Evolutionary conservation across 148 eudicot species (phyloP), one percentile per base, ranked within the genome.

Genomic region (Chenopodium album): DNA sequence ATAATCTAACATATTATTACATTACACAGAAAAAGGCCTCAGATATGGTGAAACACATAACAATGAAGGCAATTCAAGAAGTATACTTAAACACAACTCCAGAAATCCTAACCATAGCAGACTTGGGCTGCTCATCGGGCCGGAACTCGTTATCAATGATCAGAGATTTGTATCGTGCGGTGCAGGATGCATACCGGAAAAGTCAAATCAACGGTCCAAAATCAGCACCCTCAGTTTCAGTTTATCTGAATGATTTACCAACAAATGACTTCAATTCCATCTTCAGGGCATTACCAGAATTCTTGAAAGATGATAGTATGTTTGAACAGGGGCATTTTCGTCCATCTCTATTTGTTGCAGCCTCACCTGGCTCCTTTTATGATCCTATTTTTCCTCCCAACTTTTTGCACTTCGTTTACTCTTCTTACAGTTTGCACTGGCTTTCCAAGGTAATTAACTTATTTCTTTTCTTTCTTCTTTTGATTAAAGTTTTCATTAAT

Each of bases 351-450:
- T 94, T 89, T 74, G 76, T 94, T 56, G 92, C 97, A 4, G 98
- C 85, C n/a, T 87, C 85, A 70, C 94, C 97, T 2, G 98, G 98
- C 22, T 79, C 93, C 0, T 92, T 94, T 75, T 91, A 94, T 83
- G 93, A 85, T 26, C 90, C 91, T 41, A 77, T 94, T 23, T 94
- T 94, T 80, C 98, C 96, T 3, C 77, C 82, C 28, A 77, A 87
- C 23, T 87, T 87, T 88, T 85, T 92, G 87, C 94, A 94, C 84
- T 94, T 94, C 73, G 79, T 90, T 47, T 90, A 92, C 78, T 91
- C 98, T 50, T 91, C 91, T 76, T 89, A 89, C 78, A 89, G 97
- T 77, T 82, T 94, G 74, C 97, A 94, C 86, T 94, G 97, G 97
- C 93, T 94, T 59, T 93, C 97, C 0, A 91, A 81, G 92, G 97